Base-by-base conservation (phyloP, 352 stramenopile species). In the Phytophthora ramorum region DNA sequence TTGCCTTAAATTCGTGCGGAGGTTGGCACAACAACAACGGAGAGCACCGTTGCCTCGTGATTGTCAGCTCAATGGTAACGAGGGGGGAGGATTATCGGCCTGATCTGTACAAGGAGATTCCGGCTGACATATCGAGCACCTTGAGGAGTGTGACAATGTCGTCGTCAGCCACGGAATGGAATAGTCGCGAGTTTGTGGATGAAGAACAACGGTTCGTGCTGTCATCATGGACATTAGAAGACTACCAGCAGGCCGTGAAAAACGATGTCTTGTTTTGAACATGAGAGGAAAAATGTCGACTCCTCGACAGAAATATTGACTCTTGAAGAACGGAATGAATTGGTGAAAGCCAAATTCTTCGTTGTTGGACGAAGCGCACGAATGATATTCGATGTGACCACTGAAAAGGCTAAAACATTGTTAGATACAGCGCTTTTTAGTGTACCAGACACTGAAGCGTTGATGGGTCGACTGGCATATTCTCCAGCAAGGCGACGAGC, bases 341-440 rank as follows among this genome's bases (percentile, higher is more conserved):
- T 10, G 17, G 13, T 47, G 40, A 16, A 47, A 47, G 40, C 6
- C 7, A 47, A 47, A 26, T 47, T 47, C 19, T 47, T 26, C 12
- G 17, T 47, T 26, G 40, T 47, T 14, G 40, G 40, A 13, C n/a
- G 40, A 16, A 26, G 40, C 28, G 40, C n/a, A 3, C n/a, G 19
- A 22, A 47, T 47, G 40, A 47, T 47, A n/a, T 47, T 47, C 28
- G 34, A 66, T 41, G 6, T 17, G 35, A 41, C 12, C 12, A 41
- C 10, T n/a, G 35, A 41, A 2, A 17, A 41, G 1, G 35, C 35
- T 17, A 41, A 5, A 19, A 17, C 14, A 19, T 2, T 6, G 1
- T 41, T 41, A 17, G 7, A 17, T 17, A 7, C 14, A 17, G 14
- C 35, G 12, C 3, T 41, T 41, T 1, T 3, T 41, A 19, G 2